Percentiles rank a stretch among this genome's conserved stretches.
Conservation (phyloP, 208 protist genomes). For the Wallacemonas sp. region DNA sequence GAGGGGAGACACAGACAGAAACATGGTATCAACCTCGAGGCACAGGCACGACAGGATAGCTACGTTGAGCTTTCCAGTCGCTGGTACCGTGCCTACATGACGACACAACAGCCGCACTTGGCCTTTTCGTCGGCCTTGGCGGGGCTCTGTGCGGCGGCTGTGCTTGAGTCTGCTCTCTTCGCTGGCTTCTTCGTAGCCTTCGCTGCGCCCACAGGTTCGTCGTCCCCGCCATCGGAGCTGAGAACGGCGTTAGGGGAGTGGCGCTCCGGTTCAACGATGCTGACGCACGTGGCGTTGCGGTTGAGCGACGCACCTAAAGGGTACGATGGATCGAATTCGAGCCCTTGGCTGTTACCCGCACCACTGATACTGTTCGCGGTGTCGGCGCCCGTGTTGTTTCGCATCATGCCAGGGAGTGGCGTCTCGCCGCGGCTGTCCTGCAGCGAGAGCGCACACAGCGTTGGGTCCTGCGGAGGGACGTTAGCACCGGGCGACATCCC, state of each 20-base stretch:
- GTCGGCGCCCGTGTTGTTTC: conserved; percentile 6
- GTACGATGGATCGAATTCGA: background rate
- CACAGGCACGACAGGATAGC: too few relatives aligned
- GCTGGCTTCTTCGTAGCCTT: too few relatives aligned
- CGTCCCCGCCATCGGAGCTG: background rate
- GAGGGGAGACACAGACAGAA: background rate
- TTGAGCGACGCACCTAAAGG: background rate
- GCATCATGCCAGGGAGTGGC: background rate
- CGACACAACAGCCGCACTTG: conserved; percentile 25
- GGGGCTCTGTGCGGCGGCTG: background rate
- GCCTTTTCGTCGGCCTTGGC: background rate
- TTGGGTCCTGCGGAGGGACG: too few relatives aligned
- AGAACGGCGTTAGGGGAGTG: background rate
- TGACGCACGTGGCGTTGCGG: conserved; percentile 5
- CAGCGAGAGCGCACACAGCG: too few relatives aligned
- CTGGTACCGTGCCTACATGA: too few relatives aligned
- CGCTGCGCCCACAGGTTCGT: background rate
- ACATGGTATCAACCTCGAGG: too few relatives aligned
- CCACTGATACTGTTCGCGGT: background rate
- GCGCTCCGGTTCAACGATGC: background rate
- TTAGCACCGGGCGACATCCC: background rate
- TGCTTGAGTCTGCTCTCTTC: conserved; percentile 11
- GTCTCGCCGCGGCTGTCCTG: background rate
- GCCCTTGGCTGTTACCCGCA: background rate
- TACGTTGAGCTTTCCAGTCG: too few relatives aligned